Evolutionary conservation across 2,329 filamentous ascomycete species (phyloP), one percentile per base, ranked within the genome.

Genomic region (Botrytis byssoidea): DNA sequence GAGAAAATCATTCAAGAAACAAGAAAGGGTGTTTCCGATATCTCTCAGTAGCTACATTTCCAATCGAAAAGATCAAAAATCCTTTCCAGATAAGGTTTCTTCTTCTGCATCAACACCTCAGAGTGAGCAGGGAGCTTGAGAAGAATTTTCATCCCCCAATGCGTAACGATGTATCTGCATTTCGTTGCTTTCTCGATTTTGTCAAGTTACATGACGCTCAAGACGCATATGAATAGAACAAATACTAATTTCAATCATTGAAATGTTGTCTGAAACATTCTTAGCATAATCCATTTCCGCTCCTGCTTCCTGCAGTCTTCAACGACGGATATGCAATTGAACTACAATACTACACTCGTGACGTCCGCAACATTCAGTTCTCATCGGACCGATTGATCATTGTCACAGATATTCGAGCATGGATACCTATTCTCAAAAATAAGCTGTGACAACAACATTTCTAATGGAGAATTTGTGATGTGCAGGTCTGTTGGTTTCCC

Each of bases 1-100:
- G 83, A 79, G 16, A 84, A 87, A 14, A 88, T 91, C 77, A 85
- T 88, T 12, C 16, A 69, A 25, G 25, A 57, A 8, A 40, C n/a
- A 44, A 22, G 35, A 4, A 20, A 57, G 9, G 66, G n/a, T 10
- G 18, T 22, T 1, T 42, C 40, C 4, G 10, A 32, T 16, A 22
- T 57, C 7, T 22, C 42, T 51, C 7, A 12, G 18, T 10, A 51
- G 14, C 29, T 8, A 48, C 18, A 48, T 1, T 12, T 4, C 0
- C 29, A 35, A n/a, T 4, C 1, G n/a, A 14, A 16, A 10, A 37
- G 20, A 61, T 3, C 1, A 37, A 25, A 61, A 22, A 6, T 7
- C 3, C 59, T 25, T 60, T 18, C 14, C 10, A 8, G 10, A 5
- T 16, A 37, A 1, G 32, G 3, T 5, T 9, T 40, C 18, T 9